Evolutionary conservation across 768 basidiomycete species (phyloP), one percentile per base, ranked within the genome.

Genomic region (Trametes meyenii): DNA sequence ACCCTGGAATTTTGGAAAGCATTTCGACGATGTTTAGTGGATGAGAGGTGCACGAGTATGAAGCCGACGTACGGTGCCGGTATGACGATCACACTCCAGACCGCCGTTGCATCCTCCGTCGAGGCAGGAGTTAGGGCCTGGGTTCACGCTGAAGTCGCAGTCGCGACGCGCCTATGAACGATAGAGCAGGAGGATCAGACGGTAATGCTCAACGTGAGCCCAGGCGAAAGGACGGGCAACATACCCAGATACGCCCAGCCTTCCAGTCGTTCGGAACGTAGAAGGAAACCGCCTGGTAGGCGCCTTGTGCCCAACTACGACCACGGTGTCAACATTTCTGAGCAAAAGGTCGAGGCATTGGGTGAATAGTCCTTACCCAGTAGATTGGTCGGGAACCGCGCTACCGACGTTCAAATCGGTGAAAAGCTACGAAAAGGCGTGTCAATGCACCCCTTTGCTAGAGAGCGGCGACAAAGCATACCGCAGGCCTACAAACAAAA

Each of bases 101-200:
- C 78, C 77, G 38, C 77, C 73, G 35, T 72, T 75, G 66, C 77
- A 77, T 21, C 76, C 75, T 6, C 78, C 78, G n/a, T 71, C 72
- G 2, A 70, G 39, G 66, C 78, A 79, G 36, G 70, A 67, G 52
- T 63, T 69, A 0, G 74, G 71, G 12, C 71, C 72, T 2, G 74
- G 71, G 55, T 72, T 73, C 10, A 46, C 53, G 58, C 43, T 58
- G 70, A 78, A 78, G 50, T 76, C 64, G 65, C 77, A 77, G 59
- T 74, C 66, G 33, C 74, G 72, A 36, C 75, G 73, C 50, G 60
- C 65, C 65, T 68, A 33, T 40, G 19, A 46, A 50, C 21, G 10
- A 13, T 17, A 39, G 10, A 21, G 1, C 5, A 0, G 42, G 29
- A 33, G 8, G 29, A 33, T 33, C 8, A 33, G 29, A 33, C 8